A percentile compares a stretch with the other conserved stretches of the same genome.
Evolutionary conservation across 1,139 yeast species (phyloP).

Genomic region (Debaryomyces robertsiae): DNA sequence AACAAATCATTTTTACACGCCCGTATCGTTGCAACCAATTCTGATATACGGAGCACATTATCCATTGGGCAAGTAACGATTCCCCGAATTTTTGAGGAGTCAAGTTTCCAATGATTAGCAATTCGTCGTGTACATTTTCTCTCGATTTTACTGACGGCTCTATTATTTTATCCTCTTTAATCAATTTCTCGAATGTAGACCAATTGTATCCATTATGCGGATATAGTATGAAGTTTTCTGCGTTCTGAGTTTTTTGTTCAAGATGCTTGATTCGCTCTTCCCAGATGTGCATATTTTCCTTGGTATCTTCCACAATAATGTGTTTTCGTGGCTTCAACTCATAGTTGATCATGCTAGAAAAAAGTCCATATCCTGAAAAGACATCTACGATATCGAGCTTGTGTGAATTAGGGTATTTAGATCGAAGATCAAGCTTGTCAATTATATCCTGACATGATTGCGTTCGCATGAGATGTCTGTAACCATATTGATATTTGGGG

Average conservation of each 20-base stretch:
- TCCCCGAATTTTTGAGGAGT: conserved; percentile 58
- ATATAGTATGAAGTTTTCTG: conserved; percentile 34
- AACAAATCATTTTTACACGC: conserved; percentile 66
- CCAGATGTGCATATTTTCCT: conserved; percentile 38
- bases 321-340: conserved; percentile 62
- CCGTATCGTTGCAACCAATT: conserved; percentile 83
- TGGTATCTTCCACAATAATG: conserved; percentile 55
- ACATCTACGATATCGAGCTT: conserved; percentile 63
- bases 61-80: conserved; percentile 73
- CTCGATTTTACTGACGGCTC: conserved; percentile 43
- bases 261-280: conserved; percentile 25
- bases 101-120: conserved; percentile 68
- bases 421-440: conserved; percentile 42
- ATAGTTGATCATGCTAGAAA: conserved; percentile 57
- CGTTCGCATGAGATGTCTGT: conserved; percentile 25
- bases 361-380: conserved; percentile 58
- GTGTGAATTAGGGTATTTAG: conserved; percentile 43
- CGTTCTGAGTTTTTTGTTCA: conserved; percentile 24
- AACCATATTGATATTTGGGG: conserved; percentile 23
- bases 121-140: conserved; percentile 57
- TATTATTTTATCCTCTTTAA: conserved; percentile 43
- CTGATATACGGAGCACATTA: conserved; percentile 64
- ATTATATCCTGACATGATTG: conserved; percentile 40
- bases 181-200: conserved; percentile 54
- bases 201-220: conserved; percentile 63